These are phyloP conservation scores for Pythium scleroteichum DNA, from an alignment of 352 stramenopile genomes.

Conservation along the genomic window DNA sequence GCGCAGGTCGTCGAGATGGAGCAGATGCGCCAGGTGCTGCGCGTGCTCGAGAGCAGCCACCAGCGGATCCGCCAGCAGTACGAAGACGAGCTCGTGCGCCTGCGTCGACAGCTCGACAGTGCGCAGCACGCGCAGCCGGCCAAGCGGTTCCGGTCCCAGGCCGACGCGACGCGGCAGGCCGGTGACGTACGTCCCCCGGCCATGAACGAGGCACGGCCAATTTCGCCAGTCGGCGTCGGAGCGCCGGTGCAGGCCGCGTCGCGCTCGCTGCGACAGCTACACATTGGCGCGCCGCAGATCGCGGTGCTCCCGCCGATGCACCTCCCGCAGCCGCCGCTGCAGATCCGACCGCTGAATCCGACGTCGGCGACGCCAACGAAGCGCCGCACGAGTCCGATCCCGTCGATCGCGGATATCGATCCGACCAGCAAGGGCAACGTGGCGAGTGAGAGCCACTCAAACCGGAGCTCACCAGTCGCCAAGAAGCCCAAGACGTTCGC, in stretches of 20 bases:
- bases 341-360: slow-evolving; percentile 58
- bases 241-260: no score
- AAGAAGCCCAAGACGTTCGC: slow-evolving; percentile 74
- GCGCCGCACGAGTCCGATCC: slow-evolving; percentile 46
- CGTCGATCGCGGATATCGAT: slow-evolving; percentile 47
- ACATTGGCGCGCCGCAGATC: no score
- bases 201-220: no score
- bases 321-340: slow-evolving; percentile 24
- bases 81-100: slow-evolving; percentile 76
- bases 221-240: no score
- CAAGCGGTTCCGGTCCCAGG: no score
- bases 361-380: slow-evolving; percentile 54
- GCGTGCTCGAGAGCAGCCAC: slow-evolving; percentile 75
- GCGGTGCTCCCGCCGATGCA: no score
- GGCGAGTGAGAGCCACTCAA: slow-evolving; percentile 20
- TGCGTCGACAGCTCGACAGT: slow-evolving; percentile 74
- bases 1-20: slow-evolving; percentile 84
- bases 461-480: slow-evolving; percentile 49
- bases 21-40: slow-evolving; percentile 84
- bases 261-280: no score
- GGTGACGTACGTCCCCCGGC: no score
- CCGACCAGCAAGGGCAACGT: slow-evolving; percentile 32
- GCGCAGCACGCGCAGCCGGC: slow-evolving; percentile 19
- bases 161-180: no score
- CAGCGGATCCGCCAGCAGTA: slow-evolving; percentile 79